Conservation (phyloP, 768 basidiomycete species). For the Pleurotus tuber-regium region DNA sequence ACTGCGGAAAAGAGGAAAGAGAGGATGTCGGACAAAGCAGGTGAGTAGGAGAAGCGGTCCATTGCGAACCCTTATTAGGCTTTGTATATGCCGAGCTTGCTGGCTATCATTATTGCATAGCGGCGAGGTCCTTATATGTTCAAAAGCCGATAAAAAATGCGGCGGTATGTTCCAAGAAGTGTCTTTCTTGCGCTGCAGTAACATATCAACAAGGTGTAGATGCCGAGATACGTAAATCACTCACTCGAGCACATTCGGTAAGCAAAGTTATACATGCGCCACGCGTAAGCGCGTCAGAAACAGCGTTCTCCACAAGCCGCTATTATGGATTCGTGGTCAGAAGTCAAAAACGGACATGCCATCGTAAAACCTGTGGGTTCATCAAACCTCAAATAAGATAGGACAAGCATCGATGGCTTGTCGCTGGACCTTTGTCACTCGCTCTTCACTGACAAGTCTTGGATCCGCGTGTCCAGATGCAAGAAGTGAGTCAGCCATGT, state of each 20-base stretch:
- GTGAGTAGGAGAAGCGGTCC: slow-evolving; percentile 36
- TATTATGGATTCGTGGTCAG: slow-evolving; percentile 11
- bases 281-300: slow-evolving; percentile 27
- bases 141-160: slow-evolving; percentile 34
- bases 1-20: slow-evolving; percentile 41
- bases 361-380: slow-evolving; percentile 1
- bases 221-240: slow-evolving; percentile 10
- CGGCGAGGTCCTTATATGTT: slow-evolving; percentile 23
- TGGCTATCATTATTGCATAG: slow-evolving; percentile 17
- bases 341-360: slow-evolving; percentile 4
- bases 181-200: slow-evolving; percentile 38
- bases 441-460: slow-evolving; percentile 23
- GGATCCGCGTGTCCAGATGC: slow-evolving; percentile 31
- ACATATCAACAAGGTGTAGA: slow-evolving; percentile 9
- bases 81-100: slow-evolving; percentile 32
- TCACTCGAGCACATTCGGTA: slow-evolving; percentile 40
- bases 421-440: slow-evolving; percentile 36
- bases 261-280: slow-evolving; percentile 40
- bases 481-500: slow-evolving; percentile 41
- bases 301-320: slow-evolving; percentile 29
- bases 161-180: slow-evolving; percentile 41
- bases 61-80: slow-evolving; percentile 57
- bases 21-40: slow-evolving; percentile 36
- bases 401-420: slow-evolving; percentile 51
- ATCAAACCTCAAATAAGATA: slow-evolving; percentile 40